Evolutionary conservation across 2,329 filamentous ascomycete genomes (phyloP).

Genomic region (Sphaerulina populicola): DNA sequence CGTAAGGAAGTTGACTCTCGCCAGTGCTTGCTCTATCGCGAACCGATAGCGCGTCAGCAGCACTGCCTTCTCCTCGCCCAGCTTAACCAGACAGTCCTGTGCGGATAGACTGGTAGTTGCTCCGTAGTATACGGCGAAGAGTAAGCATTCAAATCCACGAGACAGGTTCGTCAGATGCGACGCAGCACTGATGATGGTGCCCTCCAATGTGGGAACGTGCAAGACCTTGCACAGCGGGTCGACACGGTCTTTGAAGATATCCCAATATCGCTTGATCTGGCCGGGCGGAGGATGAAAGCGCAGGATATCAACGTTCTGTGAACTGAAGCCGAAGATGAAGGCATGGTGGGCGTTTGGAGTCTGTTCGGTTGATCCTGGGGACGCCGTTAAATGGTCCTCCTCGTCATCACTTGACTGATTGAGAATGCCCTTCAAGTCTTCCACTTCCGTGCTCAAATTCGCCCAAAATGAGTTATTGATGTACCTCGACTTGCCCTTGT

Average conservation of each 20-base stretch:
- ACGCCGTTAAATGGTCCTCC: constrained; percentile 44
- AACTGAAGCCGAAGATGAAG: constrained; percentile 66
- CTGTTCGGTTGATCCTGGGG: constrained; percentile 19
- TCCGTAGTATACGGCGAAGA: constrained; percentile 56
- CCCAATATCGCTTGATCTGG: constrained; percentile 61
- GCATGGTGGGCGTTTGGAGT: constrained; percentile 53
- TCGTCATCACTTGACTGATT: constrained; percentile 56
- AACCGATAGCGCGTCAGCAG: constrained; percentile 52
- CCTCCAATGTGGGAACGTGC: constrained; percentile 59
- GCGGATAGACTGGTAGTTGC: constrained; percentile 46
- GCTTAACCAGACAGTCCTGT: constrained; percentile 40
- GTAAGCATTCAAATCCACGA: constrained; percentile 49
- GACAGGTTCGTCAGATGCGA: constrained; percentile 52
- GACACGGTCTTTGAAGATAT: constrained; percentile 63
- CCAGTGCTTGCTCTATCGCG: constrained; percentile 55
- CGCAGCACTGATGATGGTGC: constrained; percentile 53
- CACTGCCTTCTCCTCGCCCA: constrained; percentile 46
- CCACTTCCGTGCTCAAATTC: constrained; percentile 64
- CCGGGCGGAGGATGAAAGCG: constrained; percentile 57
- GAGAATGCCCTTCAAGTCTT: constrained; percentile 54
- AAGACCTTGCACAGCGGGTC: constrained; percentile 64
- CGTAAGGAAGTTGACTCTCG: constrained; percentile 54
- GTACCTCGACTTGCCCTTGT: constrained; percentile 62
- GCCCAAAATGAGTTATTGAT: constrained; percentile 64
- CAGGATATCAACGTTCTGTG: constrained; percentile 58